Base-by-base conservation (phyloP, 2,329 filamentous ascomycete species). In the Pseudogymnoascus sp. region DNA sequence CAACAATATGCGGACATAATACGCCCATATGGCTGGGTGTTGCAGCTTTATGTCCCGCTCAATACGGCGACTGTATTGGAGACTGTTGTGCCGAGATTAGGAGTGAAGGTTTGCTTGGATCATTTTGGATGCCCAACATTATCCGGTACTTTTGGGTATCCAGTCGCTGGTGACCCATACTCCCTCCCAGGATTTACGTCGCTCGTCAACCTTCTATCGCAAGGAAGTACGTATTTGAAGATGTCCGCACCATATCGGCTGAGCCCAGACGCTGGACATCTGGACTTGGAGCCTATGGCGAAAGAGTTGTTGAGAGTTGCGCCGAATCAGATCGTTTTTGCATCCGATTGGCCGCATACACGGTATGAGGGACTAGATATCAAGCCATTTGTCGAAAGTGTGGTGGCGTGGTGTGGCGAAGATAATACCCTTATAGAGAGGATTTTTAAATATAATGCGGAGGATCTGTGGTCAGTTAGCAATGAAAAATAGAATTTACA, bases 321-420 rank as follows among this genome's bases (percentile, higher is more conserved):
- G 1, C 72, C 77, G 16, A 70, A 65, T 21, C 75, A 79, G 14
- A 75, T 84, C 8, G 79, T 87, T 0, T 87, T 85, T 71, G 84
- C 83, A 1, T 85, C 83, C 0, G 85, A 87, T 69, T 87, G 85
- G 85, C 85, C 85, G 19, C 84, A 87, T 71, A 88, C 85, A 2
- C 77, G 85, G 11, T 87, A 83, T 65, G 81, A 85, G 21, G 80
- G 80, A 1, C 68, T 85, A 1, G 80, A 87, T 69, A 82, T 86
- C 21, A 75, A 72, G 57, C 80, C 80, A 0, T 87, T 83, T 71
- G 77, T 85, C 28, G 77, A 84, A 65, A 77, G 73, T 62, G 81
- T 83, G 60, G 71, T 87, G 63, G 75, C 80, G 13, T 82, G 83
- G 78, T 85, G 82, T 67, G 77, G 75, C 1, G 74, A 76, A 1